A percentile compares a stretch with the other conserved stretches of the same genome.
phyloP scores from a whole-genome alignment of 441 rosid species.

The Bruguiera hainesii region DNA sequence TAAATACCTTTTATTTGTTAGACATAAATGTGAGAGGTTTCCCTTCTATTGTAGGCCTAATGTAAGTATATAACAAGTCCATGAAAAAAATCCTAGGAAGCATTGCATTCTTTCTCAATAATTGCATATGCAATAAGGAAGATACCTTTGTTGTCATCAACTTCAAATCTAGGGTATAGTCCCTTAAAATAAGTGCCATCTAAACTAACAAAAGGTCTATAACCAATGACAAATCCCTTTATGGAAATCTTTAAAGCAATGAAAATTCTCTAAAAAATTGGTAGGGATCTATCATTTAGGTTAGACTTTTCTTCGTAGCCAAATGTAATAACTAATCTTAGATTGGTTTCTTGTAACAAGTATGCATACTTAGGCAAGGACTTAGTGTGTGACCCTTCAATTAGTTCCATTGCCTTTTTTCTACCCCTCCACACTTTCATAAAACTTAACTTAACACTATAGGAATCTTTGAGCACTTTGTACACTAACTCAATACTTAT shows the following conservation, averaged over 20 bases:
- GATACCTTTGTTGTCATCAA: not conserved
- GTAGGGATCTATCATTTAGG: not conserved
- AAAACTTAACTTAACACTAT: not conserved
- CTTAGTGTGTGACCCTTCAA: not conserved
- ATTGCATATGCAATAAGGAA: not conserved
- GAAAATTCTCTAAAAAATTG: not conserved
- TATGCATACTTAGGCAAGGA: not conserved
- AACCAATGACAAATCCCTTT: not conserved
- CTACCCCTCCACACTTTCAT: not conserved
- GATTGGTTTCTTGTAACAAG: not conserved
- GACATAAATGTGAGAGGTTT: not conserved
- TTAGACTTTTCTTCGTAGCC: not conserved
- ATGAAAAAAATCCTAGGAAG: not conserved
- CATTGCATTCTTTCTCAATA: not conserved
- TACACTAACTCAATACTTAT: not conserved
- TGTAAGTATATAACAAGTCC: not conserved
- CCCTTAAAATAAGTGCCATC: not conserved
- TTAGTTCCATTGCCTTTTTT: not conserved
- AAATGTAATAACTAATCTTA: not conserved
- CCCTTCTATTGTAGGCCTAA: no score
- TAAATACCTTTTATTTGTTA: not conserved
- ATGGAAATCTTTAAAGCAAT: not conserved
- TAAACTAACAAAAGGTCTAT: not conserved
- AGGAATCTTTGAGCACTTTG: not conserved
- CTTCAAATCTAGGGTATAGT: not conserved